A percentile compares a stretch with the other conserved stretches of the same genome.
Conservation (phyloP, 768 basidiomycete species). For the Trametes elegans region DNA sequence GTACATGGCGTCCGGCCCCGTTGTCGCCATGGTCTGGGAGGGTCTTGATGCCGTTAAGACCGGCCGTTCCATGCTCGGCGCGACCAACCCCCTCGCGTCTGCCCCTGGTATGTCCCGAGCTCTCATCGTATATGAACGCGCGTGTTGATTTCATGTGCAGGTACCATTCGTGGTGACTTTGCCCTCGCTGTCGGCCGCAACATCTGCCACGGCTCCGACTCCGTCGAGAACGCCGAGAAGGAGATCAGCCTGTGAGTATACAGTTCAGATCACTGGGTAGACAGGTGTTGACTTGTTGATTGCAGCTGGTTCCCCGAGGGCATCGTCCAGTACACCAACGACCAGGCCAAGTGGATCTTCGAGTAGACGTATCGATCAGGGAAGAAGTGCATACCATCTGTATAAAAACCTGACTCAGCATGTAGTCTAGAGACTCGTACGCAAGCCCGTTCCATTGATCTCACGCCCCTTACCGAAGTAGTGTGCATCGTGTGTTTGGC, state of each 20-base stretch:
- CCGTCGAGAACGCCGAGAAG: constrained; percentile 87
- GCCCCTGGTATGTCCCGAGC: constrained; percentile 61
- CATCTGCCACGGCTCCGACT: constrained; percentile 90
- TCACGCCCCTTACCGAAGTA: neutral
- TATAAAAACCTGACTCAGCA: constrained; percentile 5
- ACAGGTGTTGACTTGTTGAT: constrained; percentile 5
- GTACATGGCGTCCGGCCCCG: constrained; percentile 96
- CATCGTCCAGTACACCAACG: constrained; percentile 64
- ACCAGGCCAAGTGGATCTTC: constrained; percentile 71
- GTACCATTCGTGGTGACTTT: constrained; percentile 95
- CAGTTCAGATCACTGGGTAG: too few relatives aligned
- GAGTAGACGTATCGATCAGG: constrained; percentile 48
- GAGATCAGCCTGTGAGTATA: constrained; percentile 86
- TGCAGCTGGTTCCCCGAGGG: constrained; percentile 92
- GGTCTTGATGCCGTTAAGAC: constrained; percentile 94
- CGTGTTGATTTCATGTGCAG: constrained; percentile 35
- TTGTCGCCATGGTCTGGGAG: constrained; percentile 95
- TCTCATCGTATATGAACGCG: neutral
- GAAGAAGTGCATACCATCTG: constrained; percentile 1
- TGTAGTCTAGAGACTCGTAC: constrained; percentile 15
- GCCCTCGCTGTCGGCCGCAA: constrained; percentile 93
- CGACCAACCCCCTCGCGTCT: constrained; percentile 94
- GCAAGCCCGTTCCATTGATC: constrained; percentile 8
- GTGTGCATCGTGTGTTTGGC: neutral
- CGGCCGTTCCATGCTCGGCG: constrained; percentile 92